Evolutionary conservation across 179 eudicot species (phyloP), one percentile per base, ranked within the genome.

Genomic region (Heliamphora pulchella): DNA sequence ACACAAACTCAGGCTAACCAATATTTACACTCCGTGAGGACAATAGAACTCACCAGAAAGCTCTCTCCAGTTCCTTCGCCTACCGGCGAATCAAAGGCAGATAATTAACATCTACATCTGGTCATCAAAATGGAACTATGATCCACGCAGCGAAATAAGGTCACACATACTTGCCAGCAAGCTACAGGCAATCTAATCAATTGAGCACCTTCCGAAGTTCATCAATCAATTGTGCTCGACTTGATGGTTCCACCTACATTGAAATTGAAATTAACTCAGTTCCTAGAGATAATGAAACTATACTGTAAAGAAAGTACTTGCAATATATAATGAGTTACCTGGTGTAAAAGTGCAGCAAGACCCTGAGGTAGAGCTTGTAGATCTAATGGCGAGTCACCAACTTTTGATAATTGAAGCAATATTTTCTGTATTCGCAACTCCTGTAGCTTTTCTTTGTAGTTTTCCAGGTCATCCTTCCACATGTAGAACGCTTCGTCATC

Each of bases 331-430:
- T n/a, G 11, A 5, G 62, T 77, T 91, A 94, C 99, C 98, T 94
- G 91, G 77, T 78, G 81, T 63, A 96, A 86, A 80, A 96, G 91
- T 76, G 91, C 92, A 75, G 93, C 90, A 75, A 96, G 92, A 78
- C 94, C 93, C 57, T 85, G 91, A 68, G 99, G 99, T 51, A 96
- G 87, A 78, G 94, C 98, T 82, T 50, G 86, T 81, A 96, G 83
- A 81, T 94, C 97, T 43, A 81, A 83, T 18, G 88, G 79, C 4
- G 99, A 94, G 81, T 86, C 83, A 41, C 91, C 87, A 43, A 96
- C 88, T 65, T 81, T 83, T 61, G 92, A 88, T 79, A 96, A 70
- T 81, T 91, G 97, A 82, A 79, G 82, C 85, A 87, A 58, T 64
- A 92, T 88, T 85, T 92, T 96, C 80, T 91, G 87, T 20, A 82